Base-by-base conservation (phyloP, 345 rosid genomes). In the Excoecaria cochinchinensis region DNA sequence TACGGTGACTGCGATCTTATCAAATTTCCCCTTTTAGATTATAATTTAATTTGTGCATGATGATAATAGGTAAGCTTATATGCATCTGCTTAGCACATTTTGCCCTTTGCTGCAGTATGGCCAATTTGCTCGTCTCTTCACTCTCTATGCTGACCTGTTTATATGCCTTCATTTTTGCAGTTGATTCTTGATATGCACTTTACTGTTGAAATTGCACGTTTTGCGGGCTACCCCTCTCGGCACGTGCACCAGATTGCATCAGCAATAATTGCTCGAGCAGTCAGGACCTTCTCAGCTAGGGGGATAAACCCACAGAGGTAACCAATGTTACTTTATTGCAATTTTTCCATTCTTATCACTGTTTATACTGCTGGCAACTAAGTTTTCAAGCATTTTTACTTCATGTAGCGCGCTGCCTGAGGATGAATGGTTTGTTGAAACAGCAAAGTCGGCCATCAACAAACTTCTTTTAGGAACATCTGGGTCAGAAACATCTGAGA, bases 101-200 rank as follows among this genome's bases (percentile, higher is more conserved):
- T 61, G 31, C 36, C 13, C 31, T 38, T 55, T 55, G 25, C 50
- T 24, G 17, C 17, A 40, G 6, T 25, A 62, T 16, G 10, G 44
- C 19, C 22, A 52, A 47, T 22, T 68, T 56, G 16, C 62, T 24
- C 57, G 38, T 11, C 47, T 56, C 24, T 62, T 3, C 61, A 50
- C 24, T 66, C 52, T 14, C 13, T 36, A 16, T 65, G 38, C 61
- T 60, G 47, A 60, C 2, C 19, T 8, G 39, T 39, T n/a, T 25
- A 60, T 24, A 38, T 71, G 40, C 73, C 44, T 72, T 68, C 75
- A 57, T 75, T 74, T 65, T 82, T 84, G 81, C 97, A 91, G 99
- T 87, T 95, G 77, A 91, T 95, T 70, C 97, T 95, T 19, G 98
- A 95, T 77, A 95, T 95, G 99, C 97, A 93, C 81, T 95, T 95